Evolutionary conservation across 306 rosid genomes (phyloP).

Genomic region (Medicago ruthenica): DNA sequence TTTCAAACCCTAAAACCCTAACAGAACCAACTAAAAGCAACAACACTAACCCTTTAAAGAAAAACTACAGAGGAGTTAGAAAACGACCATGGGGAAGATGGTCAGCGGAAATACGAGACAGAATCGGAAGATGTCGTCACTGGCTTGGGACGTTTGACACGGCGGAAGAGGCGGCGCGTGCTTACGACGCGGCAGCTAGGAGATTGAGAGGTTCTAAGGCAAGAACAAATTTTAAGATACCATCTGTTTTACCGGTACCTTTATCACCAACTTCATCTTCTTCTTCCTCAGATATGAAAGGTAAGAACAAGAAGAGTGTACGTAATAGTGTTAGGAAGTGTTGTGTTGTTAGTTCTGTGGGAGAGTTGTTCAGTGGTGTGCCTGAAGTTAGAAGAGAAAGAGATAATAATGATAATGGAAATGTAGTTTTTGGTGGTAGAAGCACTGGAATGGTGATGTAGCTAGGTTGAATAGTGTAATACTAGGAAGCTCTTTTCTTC

Average conservation of each 20-base stretch:
- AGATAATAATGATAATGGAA: constrained; percentile 14
- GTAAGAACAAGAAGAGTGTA: not conserved
- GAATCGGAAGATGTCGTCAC: constrained; percentile 85
- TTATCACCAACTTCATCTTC: constrained; percentile 5
- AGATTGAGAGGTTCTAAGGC: constrained; percentile 84
- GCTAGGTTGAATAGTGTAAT: not conserved
- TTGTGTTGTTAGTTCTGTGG: constrained; percentile 67
- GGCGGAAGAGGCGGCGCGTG: constrained; percentile 96
- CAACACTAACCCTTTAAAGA: not conserved
- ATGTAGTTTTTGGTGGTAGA: constrained; percentile 58
- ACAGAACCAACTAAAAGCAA: not conserved
- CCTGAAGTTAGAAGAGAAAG: constrained; percentile 43
- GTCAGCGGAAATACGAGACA: constrained; percentile 93
- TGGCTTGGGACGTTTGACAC: constrained; percentile 95
- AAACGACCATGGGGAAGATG: constrained; percentile 96
- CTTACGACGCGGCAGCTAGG: constrained; percentile 91
- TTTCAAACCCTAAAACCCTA: constrained; percentile 6
- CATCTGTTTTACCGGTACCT: constrained; percentile 57
- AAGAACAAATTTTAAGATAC: constrained; percentile 73
- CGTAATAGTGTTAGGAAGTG: constrained; percentile 24
- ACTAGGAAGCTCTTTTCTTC: not conserved
- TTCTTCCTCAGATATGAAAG: not conserved
- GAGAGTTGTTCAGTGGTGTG: constrained; percentile 64
- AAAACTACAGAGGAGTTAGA: constrained; percentile 81
- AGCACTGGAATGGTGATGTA: constrained; percentile 41